Percentiles rank a stretch among this genome's conserved stretches.
Conservation (phyloP, 176 grass and related monocot genomes). For the Carex scoparia region DNA sequence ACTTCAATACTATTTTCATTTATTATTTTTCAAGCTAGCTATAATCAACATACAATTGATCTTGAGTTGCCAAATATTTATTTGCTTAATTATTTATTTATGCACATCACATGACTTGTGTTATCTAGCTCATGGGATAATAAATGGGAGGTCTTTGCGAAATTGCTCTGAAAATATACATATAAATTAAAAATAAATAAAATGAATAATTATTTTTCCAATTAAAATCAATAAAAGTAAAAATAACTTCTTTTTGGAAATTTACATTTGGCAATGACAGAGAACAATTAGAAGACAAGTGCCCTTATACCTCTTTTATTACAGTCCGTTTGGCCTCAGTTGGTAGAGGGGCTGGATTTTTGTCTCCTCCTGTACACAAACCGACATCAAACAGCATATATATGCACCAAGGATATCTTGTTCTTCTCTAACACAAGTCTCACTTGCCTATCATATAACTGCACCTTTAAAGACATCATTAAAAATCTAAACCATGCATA, state of each 20-base stretch:
- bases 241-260: background rate
- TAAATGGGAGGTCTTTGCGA: background rate
- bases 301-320: background rate
- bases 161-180: background rate
- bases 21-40: background rate
- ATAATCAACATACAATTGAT: background rate
- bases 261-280: conserved; percentile 13
- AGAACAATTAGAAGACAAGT: conserved; percentile 1
- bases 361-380: conserved; percentile 21
- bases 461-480: no score
- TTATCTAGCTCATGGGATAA: background rate
- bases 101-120: background rate
- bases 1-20: no score
- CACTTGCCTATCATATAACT: no score
- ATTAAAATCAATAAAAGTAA: background rate
- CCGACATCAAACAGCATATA: background rate
- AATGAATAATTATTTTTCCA: background rate
- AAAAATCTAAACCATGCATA: background rate
- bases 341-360: conserved; percentile 23
- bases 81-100: background rate
- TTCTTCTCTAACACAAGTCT: background rate
- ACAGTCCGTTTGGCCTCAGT: conserved; percentile 21
- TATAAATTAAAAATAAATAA: background rate
- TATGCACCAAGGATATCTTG: background rate
- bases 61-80: background rate